Evolutionary conservation across 495 filamentous ascomycete species (phyloP).

Genomic region (Podospora didyma): DNA sequence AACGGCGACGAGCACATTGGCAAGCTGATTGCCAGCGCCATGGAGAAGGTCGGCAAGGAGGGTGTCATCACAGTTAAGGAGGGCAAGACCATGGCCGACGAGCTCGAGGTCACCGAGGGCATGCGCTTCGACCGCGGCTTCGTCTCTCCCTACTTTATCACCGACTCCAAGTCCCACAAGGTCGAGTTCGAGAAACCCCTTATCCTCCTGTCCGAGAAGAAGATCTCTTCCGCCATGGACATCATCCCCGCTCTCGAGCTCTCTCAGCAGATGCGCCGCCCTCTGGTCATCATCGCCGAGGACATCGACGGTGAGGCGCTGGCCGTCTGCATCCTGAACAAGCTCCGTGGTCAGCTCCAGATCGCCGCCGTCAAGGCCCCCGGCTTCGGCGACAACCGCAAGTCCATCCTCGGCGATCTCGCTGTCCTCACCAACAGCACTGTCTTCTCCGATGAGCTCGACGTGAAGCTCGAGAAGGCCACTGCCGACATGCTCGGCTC

Average conservation of each 20-base stretch:
- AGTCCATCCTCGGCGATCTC: slow-evolving; percentile 96
- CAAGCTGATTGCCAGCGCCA: slow-evolving; percentile 91
- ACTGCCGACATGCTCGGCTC: slow-evolving; percentile 94
- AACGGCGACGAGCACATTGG: slow-evolving; percentile 97
- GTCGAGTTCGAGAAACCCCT: slow-evolving; percentile 99
- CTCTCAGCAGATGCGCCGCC: slow-evolving; percentile 90
- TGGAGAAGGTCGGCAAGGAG: slow-evolving; percentile 99
- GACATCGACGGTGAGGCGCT: slow-evolving; percentile 98
- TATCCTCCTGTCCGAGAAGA: slow-evolving; percentile 98
- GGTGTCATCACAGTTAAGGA: slow-evolving; percentile 99
- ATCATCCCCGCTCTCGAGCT: slow-evolving; percentile 97
- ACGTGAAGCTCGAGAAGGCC: slow-evolving; percentile 97
- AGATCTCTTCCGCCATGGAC: slow-evolving; percentile 97
- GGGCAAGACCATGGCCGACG: slow-evolving; percentile 96
- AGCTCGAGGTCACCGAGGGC: slow-evolving; percentile 97
- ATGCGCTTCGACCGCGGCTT: slow-evolving; percentile 99
- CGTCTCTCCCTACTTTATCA: slow-evolving; percentile 99
- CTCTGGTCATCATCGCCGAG: slow-evolving; percentile 97
- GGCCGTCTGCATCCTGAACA: slow-evolving; percentile 98
- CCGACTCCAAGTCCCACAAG: slow-evolving; percentile 96
- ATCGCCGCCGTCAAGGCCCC: slow-evolving; percentile 98
- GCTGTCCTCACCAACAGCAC: slow-evolving; percentile 93
- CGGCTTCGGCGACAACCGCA: slow-evolving; percentile 99
- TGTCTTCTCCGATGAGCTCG: slow-evolving; percentile 97
- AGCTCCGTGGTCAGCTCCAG: slow-evolving; percentile 98